Conservation (phyloP, 1,284 basidiomycete genomes). For the Ganoderma multipileum region DNA sequence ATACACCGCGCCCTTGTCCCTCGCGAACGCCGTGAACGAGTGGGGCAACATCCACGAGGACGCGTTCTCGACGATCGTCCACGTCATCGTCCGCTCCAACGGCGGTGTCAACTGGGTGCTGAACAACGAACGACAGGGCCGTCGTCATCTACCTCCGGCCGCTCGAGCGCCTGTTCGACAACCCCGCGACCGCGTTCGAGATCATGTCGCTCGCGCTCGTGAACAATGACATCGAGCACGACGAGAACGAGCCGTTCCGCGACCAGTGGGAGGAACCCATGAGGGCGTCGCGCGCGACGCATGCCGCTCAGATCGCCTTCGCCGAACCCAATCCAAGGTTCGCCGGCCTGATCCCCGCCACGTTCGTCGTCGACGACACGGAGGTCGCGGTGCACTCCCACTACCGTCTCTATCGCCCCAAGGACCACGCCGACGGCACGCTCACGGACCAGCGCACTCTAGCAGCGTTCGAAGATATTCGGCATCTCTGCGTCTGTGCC, state of each 20-base stretch:
- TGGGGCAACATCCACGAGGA: conserved; percentile 6
- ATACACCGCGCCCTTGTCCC: conserved; percentile 3
- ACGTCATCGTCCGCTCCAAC: neutral
- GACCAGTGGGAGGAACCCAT: neutral
- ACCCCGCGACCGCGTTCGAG: conserved; percentile 5
- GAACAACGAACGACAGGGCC: neutral
- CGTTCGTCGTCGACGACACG: conserved; percentile 1
- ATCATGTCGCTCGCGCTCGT: neutral
- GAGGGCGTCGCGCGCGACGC: neutral
- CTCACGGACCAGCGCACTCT: neutral
- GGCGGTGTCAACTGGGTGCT: neutral
- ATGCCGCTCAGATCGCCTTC: neutral
- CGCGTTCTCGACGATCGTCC: conserved; percentile 9
- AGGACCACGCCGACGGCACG: neutral
- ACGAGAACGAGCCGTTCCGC: neutral
- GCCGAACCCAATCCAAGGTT: neutral
- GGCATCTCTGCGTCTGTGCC: neutral
- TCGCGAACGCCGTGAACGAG: conserved; percentile 6
- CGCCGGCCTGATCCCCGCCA: neutral
- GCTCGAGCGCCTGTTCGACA: neutral
- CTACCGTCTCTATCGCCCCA: neutral
- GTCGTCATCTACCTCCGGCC: neutral
- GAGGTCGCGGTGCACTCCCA: neutral
- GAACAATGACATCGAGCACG: neutral
- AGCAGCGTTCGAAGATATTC: neutral